These are phyloP conservation scores for Globisporangium ultimum DNA, from an alignment of 352 stramenopile genomes.

Conservation along the genomic window DNA sequence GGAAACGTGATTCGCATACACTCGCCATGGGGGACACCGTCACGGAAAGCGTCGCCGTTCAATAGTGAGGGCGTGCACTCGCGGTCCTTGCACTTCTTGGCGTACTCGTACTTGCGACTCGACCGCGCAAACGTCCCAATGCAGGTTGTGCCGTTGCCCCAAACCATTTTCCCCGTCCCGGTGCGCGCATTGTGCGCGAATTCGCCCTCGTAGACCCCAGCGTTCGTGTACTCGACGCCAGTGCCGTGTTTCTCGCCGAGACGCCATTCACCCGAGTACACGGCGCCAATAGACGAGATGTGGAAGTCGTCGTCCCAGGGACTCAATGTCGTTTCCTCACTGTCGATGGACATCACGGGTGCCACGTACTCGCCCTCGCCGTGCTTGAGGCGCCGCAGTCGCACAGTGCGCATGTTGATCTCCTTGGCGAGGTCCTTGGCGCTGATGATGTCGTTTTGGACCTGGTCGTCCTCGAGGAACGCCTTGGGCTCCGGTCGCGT, in stretches of 20 bases:
- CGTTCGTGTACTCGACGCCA: conserved; percentile 60
- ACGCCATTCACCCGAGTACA: conserved; percentile 52
- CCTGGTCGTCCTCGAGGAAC: conserved; percentile 58
- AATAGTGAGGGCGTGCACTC: conserved; percentile 40
- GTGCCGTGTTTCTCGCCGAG: conserved; percentile 50
- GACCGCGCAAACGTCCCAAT: conserved; percentile 45
- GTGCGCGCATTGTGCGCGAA: conserved; percentile 38
- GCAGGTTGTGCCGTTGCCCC: conserved; percentile 50
- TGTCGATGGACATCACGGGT: neutral
- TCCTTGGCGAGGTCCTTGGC: conserved; percentile 45
- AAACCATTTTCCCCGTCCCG: conserved; percentile 51
- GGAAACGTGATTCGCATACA: conserved; percentile 48
- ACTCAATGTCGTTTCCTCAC: conserved; percentile 11
- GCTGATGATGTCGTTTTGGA: conserved; percentile 43
- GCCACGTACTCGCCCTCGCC: conserved; percentile 43
- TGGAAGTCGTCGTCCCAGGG: conserved; percentile 61
- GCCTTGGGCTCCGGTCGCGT: conserved; percentile 46
- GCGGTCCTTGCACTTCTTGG: conserved; percentile 28
- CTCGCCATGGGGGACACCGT: conserved; percentile 46
- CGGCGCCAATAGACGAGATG: conserved; percentile 56
- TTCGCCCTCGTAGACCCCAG: conserved; percentile 59
- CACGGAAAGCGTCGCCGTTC: conserved; percentile 44
- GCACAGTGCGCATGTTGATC: conserved; percentile 64
- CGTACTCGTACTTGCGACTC: conserved; percentile 39
- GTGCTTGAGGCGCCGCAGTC: conserved; percentile 50